Conservation (phyloP, 768 basidiomycete species). For the Solioccasus polychromus region DNA sequence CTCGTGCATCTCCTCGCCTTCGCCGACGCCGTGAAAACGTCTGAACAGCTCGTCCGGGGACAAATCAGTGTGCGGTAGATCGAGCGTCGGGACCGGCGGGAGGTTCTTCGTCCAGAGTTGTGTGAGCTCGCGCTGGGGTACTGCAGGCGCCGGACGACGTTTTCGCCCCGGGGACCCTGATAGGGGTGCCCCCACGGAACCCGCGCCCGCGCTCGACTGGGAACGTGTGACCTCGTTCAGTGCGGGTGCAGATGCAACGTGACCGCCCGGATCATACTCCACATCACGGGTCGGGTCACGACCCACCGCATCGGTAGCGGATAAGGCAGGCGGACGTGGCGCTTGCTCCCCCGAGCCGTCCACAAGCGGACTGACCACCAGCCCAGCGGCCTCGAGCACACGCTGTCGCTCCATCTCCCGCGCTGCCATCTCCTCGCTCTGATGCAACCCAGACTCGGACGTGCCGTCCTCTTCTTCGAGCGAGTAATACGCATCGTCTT, state of each 20-base stretch:
- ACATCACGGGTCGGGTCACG: not conserved
- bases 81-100: conserved; percentile 46
- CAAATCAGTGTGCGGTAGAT: conserved; percentile 20
- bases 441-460: conserved; percentile 5
- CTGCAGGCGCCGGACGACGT: conserved; percentile 27
- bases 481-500: conserved; percentile 34
- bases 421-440: conserved; percentile 46
- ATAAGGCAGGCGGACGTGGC: conserved; percentile 23
- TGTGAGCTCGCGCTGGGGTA: conserved; percentile 16
- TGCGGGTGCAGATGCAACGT: not conserved
- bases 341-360: not conserved
- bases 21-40: not conserved
- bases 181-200: conserved; percentile 38
- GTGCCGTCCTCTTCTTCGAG: conserved; percentile 27
- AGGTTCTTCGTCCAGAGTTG: conserved; percentile 44
- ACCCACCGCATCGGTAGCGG: conserved; percentile 16
- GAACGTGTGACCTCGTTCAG: conserved; percentile 1
- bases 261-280: no score
- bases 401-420: conserved; percentile 75
- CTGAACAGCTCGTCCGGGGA: not conserved
- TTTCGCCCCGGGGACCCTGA: conserved; percentile 32
- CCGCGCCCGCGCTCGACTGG: conserved; percentile 11
- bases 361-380: conserved; percentile 56
- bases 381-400: conserved; percentile 86
- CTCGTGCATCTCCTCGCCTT: not conserved